These are phyloP conservation scores for Stropharia rugosoannulata DNA, from an alignment of 768 basidiomycete genomes.

Conservation along the genomic window DNA sequence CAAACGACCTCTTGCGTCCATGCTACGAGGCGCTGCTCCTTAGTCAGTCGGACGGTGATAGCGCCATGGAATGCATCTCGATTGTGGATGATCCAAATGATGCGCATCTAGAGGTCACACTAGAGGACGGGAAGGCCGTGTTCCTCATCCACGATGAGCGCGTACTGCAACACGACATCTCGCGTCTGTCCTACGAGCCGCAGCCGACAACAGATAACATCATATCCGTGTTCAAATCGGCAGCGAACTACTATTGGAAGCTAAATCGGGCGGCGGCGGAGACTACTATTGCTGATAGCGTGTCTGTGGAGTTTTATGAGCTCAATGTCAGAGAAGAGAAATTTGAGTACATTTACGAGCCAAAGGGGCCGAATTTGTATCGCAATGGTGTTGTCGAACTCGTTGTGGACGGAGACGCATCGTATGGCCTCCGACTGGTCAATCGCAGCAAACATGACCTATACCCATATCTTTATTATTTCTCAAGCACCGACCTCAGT, in stretches of 20 bases:
- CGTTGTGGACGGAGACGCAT: background rate
- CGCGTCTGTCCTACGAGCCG: slow-evolving; percentile 5
- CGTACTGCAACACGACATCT: slow-evolving; percentile 5
- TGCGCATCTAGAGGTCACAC: slow-evolving; percentile 9
- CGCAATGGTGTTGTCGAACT: background rate
- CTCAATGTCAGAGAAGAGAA: background rate
- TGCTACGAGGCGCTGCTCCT: slow-evolving; percentile 5
- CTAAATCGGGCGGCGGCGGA: slow-evolving; percentile 10
- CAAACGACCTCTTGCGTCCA: slow-evolving; percentile 5
- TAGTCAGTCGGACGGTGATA: background rate
- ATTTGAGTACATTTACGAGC: background rate
- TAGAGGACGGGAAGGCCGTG: slow-evolving; percentile 4
- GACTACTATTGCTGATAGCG: background rate
- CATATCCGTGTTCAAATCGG: slow-evolving; percentile 3
- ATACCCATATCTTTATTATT: background rate
- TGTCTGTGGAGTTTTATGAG: slow-evolving; percentile 9
- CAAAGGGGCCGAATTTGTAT: background rate
- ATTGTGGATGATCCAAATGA: slow-evolving; percentile 6
- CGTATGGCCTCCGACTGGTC: background rate
- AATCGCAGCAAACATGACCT: background rate
- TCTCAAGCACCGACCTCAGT: background rate
- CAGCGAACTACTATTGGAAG: slow-evolving; percentile 14
- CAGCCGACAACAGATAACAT: slow-evolving; percentile 7
- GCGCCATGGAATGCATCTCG: slow-evolving; percentile 3
- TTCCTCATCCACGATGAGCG: slow-evolving; percentile 10